A percentile compares a stretch with the other conserved stretches of the same genome.
phyloP scores from a whole-genome alignment of 2,329 filamentous ascomycete genomes.

The Claviceps purpurea region DNA sequence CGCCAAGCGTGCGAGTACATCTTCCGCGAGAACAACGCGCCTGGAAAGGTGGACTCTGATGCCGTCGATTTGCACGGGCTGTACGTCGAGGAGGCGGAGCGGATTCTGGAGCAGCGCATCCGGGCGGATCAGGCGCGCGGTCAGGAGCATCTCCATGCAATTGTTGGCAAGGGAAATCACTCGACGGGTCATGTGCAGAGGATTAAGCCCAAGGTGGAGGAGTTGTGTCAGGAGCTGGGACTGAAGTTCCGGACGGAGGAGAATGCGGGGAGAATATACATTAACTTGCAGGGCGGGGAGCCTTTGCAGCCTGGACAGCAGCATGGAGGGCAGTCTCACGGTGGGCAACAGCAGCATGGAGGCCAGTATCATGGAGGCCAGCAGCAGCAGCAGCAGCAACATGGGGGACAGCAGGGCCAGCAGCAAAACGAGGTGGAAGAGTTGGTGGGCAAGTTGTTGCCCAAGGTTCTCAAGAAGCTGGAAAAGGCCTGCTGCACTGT shows the following conservation, averaged over 20 bases:
- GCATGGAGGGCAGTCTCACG: constrained; percentile 10
- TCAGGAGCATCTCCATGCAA: constrained; percentile 78
- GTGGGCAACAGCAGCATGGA: constrained; percentile 20
- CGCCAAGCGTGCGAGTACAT: constrained; percentile 85
- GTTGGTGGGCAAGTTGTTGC: constrained; percentile 45
- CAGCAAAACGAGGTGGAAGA: constrained; percentile 44
- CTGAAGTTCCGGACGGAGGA: constrained; percentile 75
- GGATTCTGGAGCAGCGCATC: constrained; percentile 78
- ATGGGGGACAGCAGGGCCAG: constrained; percentile 29
- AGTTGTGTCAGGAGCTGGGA: constrained; percentile 70
- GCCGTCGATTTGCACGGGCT: constrained; percentile 91
- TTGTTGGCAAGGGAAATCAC: constrained; percentile 93
- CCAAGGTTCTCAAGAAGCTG: constrained; percentile 48
- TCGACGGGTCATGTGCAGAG: constrained; percentile 71
- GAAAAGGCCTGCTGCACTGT: constrained; percentile 60
- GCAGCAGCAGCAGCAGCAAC: constrained; percentile 5
- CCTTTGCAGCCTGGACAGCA: constrained; percentile 30
- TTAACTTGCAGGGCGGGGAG: constrained; percentile 67
- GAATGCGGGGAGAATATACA: constrained; percentile 79
- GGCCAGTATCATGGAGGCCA: constrained; percentile 24
- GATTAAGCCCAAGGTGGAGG: constrained; percentile 88
- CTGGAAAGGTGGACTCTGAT: constrained; percentile 59
- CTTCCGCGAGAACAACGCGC: constrained; percentile 86
- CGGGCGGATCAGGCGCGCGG: constrained; percentile 59
- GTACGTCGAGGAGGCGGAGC: constrained; percentile 88